A percentile compares a stretch with the other conserved stretches of the same genome.
These are phyloP conservation scores for Dactylellina haptotyla DNA, from an alignment of 2,329 filamentous ascomycete species.

Conservation along the genomic window DNA sequence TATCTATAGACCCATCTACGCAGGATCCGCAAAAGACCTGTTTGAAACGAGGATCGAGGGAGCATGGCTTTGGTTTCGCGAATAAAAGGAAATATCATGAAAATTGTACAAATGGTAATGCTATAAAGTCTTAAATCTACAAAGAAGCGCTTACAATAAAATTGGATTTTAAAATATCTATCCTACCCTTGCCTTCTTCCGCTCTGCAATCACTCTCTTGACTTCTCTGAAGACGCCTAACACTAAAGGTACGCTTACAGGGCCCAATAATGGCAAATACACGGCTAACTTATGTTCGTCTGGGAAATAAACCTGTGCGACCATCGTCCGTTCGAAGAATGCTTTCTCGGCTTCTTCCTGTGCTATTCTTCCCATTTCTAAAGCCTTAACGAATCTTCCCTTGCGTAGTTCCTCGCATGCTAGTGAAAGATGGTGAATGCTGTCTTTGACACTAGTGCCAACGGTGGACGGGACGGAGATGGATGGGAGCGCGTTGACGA, in stretches of 20 bases:
- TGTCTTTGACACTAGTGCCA: slow-evolving; percentile 82
- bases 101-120: not conserved
- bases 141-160: slow-evolving; percentile 3
- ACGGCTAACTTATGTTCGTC: slow-evolving; percentile 98
- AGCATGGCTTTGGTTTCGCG: too few relatives aligned
- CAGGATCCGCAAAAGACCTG: too few relatives aligned
- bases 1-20: not conserved
- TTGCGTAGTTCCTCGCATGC: slow-evolving; percentile 77
- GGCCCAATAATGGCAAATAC: slow-evolving; percentile 89
- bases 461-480: slow-evolving; percentile 92
- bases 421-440: slow-evolving; percentile 78
- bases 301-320: slow-evolving; percentile 96
- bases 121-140: not conserved
- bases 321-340: slow-evolving; percentile 99
- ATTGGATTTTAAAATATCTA: not conserved
- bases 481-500: slow-evolving; percentile 82
- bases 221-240: slow-evolving; percentile 86
- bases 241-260: slow-evolving; percentile 86
- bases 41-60: too few relatives aligned
- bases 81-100: not conserved
- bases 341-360: slow-evolving; percentile 90
- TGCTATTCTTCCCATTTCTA: slow-evolving; percentile 83
- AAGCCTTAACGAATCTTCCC: slow-evolving; percentile 72
- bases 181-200: slow-evolving; percentile 58
- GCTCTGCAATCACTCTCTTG: slow-evolving; percentile 69